Percentiles rank a stretch among this genome's conserved stretches.
Evolutionary conservation across 345 rosid species (phyloP).

Genomic region (Hypericum androsaemum): DNA sequence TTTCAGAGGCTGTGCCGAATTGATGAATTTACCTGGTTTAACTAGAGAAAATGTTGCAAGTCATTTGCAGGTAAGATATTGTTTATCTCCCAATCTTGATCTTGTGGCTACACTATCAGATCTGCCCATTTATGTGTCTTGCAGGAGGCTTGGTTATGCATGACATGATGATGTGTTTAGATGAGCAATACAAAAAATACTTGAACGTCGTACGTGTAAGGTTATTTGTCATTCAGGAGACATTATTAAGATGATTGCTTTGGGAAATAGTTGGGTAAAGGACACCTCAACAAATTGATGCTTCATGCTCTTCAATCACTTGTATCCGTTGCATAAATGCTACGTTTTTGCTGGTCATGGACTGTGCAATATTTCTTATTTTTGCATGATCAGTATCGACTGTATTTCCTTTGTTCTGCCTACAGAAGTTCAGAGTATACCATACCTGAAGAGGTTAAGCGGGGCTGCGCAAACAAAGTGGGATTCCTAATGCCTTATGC

Average conservation of each 20-base stretch:
- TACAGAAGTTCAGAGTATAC: constrained; percentile 72
- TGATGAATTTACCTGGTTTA: constrained; percentile 72
- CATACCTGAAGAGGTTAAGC: constrained; percentile 61
- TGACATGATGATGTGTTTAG: too few relatives aligned
- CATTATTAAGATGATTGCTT: constrained; percentile 1
- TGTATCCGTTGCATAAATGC: too few relatives aligned
- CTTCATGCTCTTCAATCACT: too few relatives aligned
- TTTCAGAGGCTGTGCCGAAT: constrained; percentile 83
- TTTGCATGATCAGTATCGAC: not conserved
- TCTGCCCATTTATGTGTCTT: not conserved
- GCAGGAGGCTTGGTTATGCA: too few relatives aligned
- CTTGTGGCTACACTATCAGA: too few relatives aligned
- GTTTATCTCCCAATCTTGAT: not conserved
- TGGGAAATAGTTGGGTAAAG: not conserved
- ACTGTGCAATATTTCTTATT: too few relatives aligned
- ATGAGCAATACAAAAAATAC: too few relatives aligned
- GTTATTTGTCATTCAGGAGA: not conserved
- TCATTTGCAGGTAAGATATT: constrained; percentile 66
- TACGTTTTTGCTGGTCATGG: too few relatives aligned
- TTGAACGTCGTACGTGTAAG: too few relatives aligned
- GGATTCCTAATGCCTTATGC: too few relatives aligned
- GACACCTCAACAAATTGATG: too few relatives aligned
- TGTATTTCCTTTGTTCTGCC: constrained; percentile 7
- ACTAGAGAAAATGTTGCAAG: too few relatives aligned
- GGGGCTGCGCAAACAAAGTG: constrained; percentile 51